Evolutionary conservation across 805 yeast species (phyloP).

Genomic region (Kuraishia hungarica): DNA sequence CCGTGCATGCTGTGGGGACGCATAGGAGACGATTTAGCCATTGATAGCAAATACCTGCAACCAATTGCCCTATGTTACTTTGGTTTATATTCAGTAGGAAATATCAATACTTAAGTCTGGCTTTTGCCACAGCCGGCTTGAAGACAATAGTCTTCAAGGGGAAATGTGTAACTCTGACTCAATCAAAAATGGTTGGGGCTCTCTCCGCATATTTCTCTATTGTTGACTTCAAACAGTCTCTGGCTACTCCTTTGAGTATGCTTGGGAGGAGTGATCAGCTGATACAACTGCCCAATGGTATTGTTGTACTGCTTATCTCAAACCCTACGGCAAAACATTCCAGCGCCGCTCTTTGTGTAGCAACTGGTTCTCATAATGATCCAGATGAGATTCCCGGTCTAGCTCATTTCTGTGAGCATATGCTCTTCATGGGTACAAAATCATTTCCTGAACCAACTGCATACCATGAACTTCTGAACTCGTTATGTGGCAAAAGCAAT

Average conservation of each 20-base stretch:
- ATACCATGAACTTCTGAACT: constrained; percentile 33
- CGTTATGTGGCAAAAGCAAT: constrained; percentile 50
- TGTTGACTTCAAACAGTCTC: background rate
- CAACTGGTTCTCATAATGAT: constrained; percentile 76
- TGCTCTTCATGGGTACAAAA: constrained; percentile 50
- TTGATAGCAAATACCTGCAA: too few species aligned
- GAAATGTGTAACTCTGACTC: too few species aligned
- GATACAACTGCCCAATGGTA: constrained; percentile 57
- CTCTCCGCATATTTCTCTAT: background rate
- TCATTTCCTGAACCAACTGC: constrained; percentile 37
- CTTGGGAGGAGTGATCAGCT: constrained; percentile 30
- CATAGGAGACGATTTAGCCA: background rate
- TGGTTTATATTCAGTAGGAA: too few species aligned
- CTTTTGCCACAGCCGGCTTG: too few species aligned
- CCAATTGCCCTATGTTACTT: too few species aligned
- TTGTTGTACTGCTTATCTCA: constrained; percentile 59
- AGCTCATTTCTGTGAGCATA: constrained; percentile 87
- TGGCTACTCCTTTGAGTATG: background rate
- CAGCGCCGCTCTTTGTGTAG: constrained; percentile 67
- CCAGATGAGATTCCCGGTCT: constrained; percentile 65
- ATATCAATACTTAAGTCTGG: too few species aligned
- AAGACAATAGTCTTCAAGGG: too few species aligned
- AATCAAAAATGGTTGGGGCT: background rate
- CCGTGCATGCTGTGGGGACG: background rate
- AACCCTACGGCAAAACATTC: constrained; percentile 62